Conservation (phyloP, 352 stramenopile species). For the Phytophthora pluvialis region DNA sequence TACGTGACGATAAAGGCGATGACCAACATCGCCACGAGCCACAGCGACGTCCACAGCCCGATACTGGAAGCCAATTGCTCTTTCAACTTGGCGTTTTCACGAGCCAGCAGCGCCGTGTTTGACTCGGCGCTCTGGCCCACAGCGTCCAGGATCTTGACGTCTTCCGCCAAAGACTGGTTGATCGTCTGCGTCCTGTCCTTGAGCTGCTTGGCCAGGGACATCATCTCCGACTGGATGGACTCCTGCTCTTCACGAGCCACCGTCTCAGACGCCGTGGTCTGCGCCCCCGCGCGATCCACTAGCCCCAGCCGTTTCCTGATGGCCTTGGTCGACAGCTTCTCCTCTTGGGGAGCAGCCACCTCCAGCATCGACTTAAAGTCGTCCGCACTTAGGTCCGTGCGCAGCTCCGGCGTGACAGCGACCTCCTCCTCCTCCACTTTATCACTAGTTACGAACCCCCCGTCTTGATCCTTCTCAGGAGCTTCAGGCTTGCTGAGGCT, state of each 20-base stretch:
- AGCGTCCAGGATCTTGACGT: slow-evolving; percentile 79
- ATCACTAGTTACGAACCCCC: not conserved
- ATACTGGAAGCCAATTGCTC: slow-evolving; percentile 75
- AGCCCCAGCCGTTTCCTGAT: slow-evolving; percentile 69
- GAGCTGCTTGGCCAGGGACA: slow-evolving; percentile 69
- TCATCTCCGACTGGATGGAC: slow-evolving; percentile 77
- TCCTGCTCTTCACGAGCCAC: slow-evolving; percentile 70
- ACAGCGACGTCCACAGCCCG: slow-evolving; percentile 77
- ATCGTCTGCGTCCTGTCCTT: slow-evolving; percentile 80
- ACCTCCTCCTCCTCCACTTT: slow-evolving; percentile 5
- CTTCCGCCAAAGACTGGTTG: slow-evolving; percentile 71
- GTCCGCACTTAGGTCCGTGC: slow-evolving; percentile 44
- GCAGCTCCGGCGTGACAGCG: slow-evolving; percentile 21
- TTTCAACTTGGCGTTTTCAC: slow-evolving; percentile 68
- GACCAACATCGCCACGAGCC: slow-evolving; percentile 63
- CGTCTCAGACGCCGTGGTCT: slow-evolving; percentile 45
- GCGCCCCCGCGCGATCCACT: slow-evolving; percentile 38
- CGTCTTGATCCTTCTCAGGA: not conserved
- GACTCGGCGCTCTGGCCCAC: slow-evolving; percentile 75
- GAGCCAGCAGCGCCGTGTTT: slow-evolving; percentile 64
- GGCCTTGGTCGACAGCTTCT: slow-evolving; percentile 62
- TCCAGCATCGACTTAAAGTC: slow-evolving; percentile 76
- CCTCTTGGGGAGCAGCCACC: slow-evolving; percentile 28
- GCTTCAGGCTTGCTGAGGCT: not conserved
- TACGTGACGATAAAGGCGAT: slow-evolving; percentile 75